A percentile compares a stretch with the other conserved stretches of the same genome.
These are phyloP conservation scores for Podospora tetraspora DNA, from an alignment of 495 filamentous ascomycete species.

Conservation along the genomic window DNA sequence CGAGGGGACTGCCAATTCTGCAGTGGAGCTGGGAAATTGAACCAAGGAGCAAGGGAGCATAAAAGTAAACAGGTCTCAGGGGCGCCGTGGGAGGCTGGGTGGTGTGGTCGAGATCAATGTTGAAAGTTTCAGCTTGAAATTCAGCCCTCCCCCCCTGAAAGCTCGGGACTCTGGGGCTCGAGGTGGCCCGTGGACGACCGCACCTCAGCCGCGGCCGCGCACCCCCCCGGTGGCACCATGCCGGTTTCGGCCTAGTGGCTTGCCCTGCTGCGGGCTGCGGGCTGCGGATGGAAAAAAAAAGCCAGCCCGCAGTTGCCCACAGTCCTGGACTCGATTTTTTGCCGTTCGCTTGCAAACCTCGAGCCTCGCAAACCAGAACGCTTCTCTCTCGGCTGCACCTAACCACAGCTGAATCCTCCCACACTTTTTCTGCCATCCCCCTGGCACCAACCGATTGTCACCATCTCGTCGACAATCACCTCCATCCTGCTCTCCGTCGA, in stretches of 20 bases:
- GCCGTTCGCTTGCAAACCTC: slow-evolving; percentile 3
- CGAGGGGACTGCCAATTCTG: neutral
- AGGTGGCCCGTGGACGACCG: neutral
- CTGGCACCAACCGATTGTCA: neutral
- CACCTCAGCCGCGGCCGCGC: neutral
- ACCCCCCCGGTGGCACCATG: slow-evolving; percentile 15
- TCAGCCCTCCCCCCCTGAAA: neutral
- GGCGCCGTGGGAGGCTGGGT: neutral
- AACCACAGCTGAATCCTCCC: slow-evolving; percentile 8
- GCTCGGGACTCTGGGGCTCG: neutral
- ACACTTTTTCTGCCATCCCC: neutral
- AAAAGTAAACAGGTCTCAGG: slow-evolving; percentile 1
- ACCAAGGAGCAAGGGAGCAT: neutral
- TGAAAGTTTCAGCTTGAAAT: neutral
- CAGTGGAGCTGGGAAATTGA: neutral
- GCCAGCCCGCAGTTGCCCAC: slow-evolving; percentile 24
- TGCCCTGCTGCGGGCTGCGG: slow-evolving; percentile 12
- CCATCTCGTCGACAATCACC: neutral
- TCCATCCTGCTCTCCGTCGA: slow-evolving; percentile 1
- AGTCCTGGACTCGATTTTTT: slow-evolving; percentile 1
- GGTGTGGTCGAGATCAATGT: neutral
- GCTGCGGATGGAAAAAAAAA: slow-evolving; percentile 27
- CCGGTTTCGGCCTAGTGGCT: neutral
- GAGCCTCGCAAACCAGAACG: neutral
- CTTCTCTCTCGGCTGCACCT: slow-evolving; percentile 1